Base-by-base conservation (phyloP, 1,284 basidiomycete species). In the Apiotrichum montevideense region DNA sequence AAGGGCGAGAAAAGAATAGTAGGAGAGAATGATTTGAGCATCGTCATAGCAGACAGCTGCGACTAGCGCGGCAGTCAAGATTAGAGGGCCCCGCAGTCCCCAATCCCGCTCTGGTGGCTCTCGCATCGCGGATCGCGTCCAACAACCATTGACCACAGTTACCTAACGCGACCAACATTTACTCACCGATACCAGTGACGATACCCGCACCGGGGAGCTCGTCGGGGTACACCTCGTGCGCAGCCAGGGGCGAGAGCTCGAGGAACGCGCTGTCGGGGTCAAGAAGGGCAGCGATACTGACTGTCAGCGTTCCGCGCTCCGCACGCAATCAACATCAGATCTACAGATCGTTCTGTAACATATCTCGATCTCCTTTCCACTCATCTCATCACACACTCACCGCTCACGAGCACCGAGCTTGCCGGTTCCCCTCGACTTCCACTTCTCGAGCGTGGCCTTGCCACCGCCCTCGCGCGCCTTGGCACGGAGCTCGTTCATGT, bases 181-280 rank as follows among this genome's bases (percentile, higher is more conserved):
- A 61, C 54, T 85, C 79, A 42, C 85, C 85, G 63, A 97, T 88
- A 35, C 93, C 93, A 5, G 92, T 92, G 63, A 97, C 88, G 57
- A 97, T 83, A 14, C 93, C 93, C 1, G 90, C 94, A 0, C 87
- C 89, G 10, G 93, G 92, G 40, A 97, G 84, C 45, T 80, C 78
- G 64, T 93, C 85, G 0, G 84, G 80, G 70, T 97, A 97, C 21
- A 96, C 87, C 14, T 87, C 88, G 68, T 94, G 85, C 10, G 88
- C 93, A 21, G 93, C 93, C 5, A 95, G 78, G 34, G 85, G 79
- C 2, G 89, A 92, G 4, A 97, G 80, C 72, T 97, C 93, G 33
- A 97, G 78, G 73, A 96, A 97, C 0, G 94, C 91, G 9, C 89
- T 87, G 67, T 87, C 84, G 7, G 88, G 86, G 73, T 97, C 93